phyloP scores from a whole-genome alignment of 768 basidiomycete genomes.

The Leccinum subgranulosum region DNA sequence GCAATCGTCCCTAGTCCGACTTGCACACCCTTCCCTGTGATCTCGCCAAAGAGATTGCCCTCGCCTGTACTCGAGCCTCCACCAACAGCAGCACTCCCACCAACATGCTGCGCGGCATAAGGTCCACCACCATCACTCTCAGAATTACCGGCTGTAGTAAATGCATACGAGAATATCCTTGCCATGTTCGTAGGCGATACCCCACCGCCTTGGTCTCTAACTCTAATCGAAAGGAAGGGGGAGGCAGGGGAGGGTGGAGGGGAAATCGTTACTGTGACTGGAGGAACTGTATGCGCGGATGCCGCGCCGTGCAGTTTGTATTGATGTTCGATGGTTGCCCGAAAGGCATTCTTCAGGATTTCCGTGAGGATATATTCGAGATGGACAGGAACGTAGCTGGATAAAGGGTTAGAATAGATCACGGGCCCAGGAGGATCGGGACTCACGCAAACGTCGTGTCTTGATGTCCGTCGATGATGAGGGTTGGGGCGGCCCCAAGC shows the following conservation, averaged over 20 bases:
- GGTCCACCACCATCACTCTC: conserved; percentile 59
- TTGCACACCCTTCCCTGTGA: conserved; percentile 73
- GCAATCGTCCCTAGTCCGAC: conserved; percentile 87
- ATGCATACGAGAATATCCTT: conserved; percentile 87
- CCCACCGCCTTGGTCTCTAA: conserved; percentile 87
- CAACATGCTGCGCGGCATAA: conserved; percentile 76
- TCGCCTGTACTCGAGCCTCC: conserved; percentile 40
- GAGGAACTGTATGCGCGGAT: conserved; percentile 43
- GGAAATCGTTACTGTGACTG: conserved; percentile 70
- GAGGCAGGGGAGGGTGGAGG: conserved; percentile 41
- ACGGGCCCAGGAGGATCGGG: not conserved
- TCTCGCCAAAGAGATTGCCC: conserved; percentile 68
- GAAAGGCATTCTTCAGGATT: conserved; percentile 87
- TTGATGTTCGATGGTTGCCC: conserved; percentile 82
- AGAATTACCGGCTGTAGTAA: conserved; percentile 72
- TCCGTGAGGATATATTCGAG: conserved; percentile 91
- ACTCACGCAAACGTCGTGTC: conserved; percentile 79
- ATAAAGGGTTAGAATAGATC: not conserved
- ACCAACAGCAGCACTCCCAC: conserved; percentile 63
- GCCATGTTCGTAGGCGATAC: conserved; percentile 70
- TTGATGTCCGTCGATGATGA: conserved; percentile 67
- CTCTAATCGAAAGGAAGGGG: conserved; percentile 66
- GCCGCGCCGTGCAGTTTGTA: conserved; percentile 38
- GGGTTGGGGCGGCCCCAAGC: conserved; percentile 63
- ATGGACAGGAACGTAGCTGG: conserved; percentile 83